phyloP scores from a whole-genome alignment of 2,329 filamentous ascomycete species.

The Neofusicoccum laricinum region DNA sequence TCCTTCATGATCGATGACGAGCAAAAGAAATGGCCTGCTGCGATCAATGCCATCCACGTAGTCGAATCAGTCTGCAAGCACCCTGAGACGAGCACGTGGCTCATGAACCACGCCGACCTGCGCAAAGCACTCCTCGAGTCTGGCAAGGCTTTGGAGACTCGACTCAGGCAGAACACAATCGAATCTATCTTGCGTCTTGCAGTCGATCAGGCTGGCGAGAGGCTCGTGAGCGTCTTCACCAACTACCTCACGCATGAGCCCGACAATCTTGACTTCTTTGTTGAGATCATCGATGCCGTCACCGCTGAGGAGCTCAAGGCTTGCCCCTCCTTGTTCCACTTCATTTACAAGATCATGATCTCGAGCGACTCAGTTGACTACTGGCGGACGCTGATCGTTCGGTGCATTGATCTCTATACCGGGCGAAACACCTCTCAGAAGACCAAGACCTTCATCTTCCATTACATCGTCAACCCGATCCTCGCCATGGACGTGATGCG shows the following conservation, averaged over 20 bases:
- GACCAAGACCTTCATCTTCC: conserved; percentile 89
- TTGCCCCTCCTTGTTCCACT: conserved; percentile 71
- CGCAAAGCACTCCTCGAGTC: conserved; percentile 60
- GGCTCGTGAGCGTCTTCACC: conserved; percentile 81
- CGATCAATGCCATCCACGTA: conserved; percentile 85
- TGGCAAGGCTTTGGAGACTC: conserved; percentile 75
- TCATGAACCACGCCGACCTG: conserved; percentile 53
- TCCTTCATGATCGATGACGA: conserved; percentile 62
- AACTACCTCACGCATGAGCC: conserved; percentile 73
- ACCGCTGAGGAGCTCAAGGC: conserved; percentile 79
- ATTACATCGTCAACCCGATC: conserved; percentile 91
- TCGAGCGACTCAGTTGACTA: conserved; percentile 81
- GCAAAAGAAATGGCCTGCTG: conserved; percentile 69
- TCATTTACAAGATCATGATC: conserved; percentile 83
- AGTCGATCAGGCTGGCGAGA: conserved; percentile 84
- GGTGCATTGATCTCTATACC: conserved; percentile 84
- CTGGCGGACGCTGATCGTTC: conserved; percentile 76
- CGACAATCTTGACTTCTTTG: conserved; percentile 77
- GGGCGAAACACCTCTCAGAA: conserved; percentile 76
- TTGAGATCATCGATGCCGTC: conserved; percentile 78
- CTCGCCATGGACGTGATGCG: conserved; percentile 94
- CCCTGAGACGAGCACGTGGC: conserved; percentile 64
- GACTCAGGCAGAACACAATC: conserved; percentile 67
- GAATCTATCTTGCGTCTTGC: conserved; percentile 73
- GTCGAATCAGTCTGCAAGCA: conserved; percentile 74